Base-by-base conservation (phyloP, 768 basidiomycete species). In the Lyophyllum atratum region DNA sequence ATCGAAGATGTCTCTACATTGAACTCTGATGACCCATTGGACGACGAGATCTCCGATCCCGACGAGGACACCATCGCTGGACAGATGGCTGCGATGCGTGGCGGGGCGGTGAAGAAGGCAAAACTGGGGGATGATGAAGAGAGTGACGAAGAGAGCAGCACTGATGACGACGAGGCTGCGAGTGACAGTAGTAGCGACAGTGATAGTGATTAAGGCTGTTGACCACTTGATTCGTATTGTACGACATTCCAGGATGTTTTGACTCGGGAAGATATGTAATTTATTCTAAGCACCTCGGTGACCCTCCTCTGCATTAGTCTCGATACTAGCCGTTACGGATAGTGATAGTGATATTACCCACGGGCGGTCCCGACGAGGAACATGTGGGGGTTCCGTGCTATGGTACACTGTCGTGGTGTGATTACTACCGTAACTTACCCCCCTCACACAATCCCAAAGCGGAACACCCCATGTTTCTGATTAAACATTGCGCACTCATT, bases 41-140 rank as follows among this genome's bases (percentile, higher is more conserved):
- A 96, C 33, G 95, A 98, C 66, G 95, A 97, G 57, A 99, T 98
- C 61, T 97, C 95, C 0, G 97, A 98, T 48, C 97, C 97, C 0
- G 97, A 98, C 28, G 97, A 98, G 72, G 97, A 98, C 71, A 84
- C 90, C 24, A 76, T 98, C 50, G 97, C 95, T 4, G 97, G 97
- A 8, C 97, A 99, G 78, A 96, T 98, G 93, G 95, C 95, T 5
- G 86, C 87, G 43, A 93, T 99, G 93, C 86, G 91, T 43, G 95
- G 95, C 4, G 90, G 87, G 3, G 63, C 83, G 19, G 93, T 96
- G 58, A 97, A 93, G 82, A 72, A 66, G 21, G 55, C 58, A 25
- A 72, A 57, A 15, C 76, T 72, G 28, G 85, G 83, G 40, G 82
- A 80, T 42, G 80, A 82, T 48, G 84, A 85, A 9, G 82, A 82